These are phyloP conservation scores for Nicotiana rustica DNA, from an alignment of 305 asterid genomes.

Conservation along the genomic window DNA sequence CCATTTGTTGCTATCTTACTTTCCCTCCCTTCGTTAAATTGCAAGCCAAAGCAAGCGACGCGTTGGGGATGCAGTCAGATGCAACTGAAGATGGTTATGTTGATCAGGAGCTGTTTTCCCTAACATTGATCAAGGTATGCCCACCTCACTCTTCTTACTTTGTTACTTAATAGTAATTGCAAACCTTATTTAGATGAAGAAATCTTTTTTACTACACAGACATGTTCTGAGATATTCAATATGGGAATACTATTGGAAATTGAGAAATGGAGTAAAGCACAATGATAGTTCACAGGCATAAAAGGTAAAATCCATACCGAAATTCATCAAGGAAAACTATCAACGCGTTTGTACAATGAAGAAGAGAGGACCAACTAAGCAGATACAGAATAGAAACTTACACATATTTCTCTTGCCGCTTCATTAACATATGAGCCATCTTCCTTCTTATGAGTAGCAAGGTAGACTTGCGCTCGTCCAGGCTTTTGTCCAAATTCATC, in stretches of 20 bases:
- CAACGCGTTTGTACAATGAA: neutral
- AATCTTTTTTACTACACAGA: neutral
- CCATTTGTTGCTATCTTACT: slow-evolving; percentile 31
- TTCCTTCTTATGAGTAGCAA: too few species aligned
- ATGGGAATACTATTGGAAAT: neutral
- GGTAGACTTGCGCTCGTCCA: too few species aligned
- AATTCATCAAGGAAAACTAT: neutral
- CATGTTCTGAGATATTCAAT: neutral
- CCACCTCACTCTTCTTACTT: neutral
- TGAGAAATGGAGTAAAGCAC: neutral
- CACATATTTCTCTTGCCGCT: too few species aligned
- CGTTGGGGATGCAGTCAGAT: slow-evolving; percentile 68
- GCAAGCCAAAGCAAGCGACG: slow-evolving; percentile 84
- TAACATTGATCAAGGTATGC: slow-evolving; percentile 60
- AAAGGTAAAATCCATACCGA: neutral
- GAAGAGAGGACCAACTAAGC: neutral
- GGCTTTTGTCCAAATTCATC: too few species aligned
- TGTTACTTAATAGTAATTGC: neutral
- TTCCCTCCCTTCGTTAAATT: slow-evolving; percentile 4
- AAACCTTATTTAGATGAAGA: neutral
- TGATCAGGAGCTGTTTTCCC: slow-evolving; percentile 76
- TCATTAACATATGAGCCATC: too few species aligned
- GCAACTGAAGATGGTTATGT: slow-evolving; percentile 71
- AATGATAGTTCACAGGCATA: neutral
- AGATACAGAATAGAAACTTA: neutral